Conservation (phyloP, 148 eudicot species). For the Vaccinium darrowii region DNA sequence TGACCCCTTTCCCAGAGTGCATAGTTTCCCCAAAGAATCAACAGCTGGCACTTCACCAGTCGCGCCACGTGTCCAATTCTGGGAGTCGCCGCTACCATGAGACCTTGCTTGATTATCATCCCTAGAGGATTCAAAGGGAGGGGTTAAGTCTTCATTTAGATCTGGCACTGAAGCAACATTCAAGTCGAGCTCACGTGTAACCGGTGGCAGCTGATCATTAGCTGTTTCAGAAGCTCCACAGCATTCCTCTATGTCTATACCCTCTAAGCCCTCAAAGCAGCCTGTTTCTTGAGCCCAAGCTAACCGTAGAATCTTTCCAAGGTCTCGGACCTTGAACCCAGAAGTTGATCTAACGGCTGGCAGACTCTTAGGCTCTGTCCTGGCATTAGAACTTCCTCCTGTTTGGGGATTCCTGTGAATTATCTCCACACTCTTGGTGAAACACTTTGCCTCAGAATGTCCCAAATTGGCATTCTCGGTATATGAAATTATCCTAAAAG, state of each 20-base stretch:
- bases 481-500: slow-evolving; percentile 70
- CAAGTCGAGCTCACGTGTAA: slow-evolving; percentile 59
- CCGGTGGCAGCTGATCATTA: slow-evolving; percentile 40
- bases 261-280: slow-evolving; percentile 40
- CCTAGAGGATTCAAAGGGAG: slow-evolving; percentile 72
- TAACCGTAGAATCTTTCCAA: slow-evolving; percentile 57
- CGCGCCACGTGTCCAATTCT: slow-evolving; percentile 39
- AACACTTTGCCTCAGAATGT: slow-evolving; percentile 85
- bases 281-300: slow-evolving; percentile 62
- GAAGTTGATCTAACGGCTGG: slow-evolving; percentile 40
- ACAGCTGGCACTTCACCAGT: slow-evolving; percentile 57
- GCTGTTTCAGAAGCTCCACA: slow-evolving; percentile 39
- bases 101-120: slow-evolving; percentile 54
- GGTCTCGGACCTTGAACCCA: slow-evolving; percentile 73
- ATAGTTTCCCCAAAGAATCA: slow-evolving; percentile 29
- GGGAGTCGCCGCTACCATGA: slow-evolving; percentile 62
- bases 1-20: slow-evolving; percentile 52
- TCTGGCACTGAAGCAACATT: slow-evolving; percentile 85
- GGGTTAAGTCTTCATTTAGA: slow-evolving; percentile 73
- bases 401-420: slow-evolving; percentile 34
- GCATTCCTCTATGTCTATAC: slow-evolving; percentile 37
- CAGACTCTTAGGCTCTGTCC: slow-evolving; percentile 28
- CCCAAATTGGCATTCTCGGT: slow-evolving; percentile 75
- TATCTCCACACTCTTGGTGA: slow-evolving; percentile 68
- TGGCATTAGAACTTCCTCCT: slow-evolving; percentile 43